phyloP scores from a whole-genome alignment of 1,284 basidiomycete genomes.

The Tilletia walkeri region DNA sequence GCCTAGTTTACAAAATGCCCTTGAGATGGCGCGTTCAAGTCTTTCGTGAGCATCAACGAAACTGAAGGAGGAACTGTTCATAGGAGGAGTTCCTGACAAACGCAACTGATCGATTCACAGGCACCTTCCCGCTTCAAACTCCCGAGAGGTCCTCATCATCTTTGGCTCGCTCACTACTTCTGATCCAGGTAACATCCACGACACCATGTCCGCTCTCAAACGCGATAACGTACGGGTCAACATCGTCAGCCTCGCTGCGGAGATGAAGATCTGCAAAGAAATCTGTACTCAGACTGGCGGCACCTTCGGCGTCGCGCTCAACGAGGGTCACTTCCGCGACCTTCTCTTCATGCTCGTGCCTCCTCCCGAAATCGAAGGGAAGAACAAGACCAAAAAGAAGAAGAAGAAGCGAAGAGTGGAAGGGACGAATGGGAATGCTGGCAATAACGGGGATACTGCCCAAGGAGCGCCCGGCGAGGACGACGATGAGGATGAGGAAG shows the following conservation, averaged over 20 bases:
- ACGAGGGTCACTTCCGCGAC: constrained; percentile 95
- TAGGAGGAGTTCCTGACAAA: not conserved
- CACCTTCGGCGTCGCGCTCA: constrained; percentile 77
- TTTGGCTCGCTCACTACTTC: constrained; percentile 94
- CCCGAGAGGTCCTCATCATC: constrained; percentile 86
- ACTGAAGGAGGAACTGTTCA: not conserved
- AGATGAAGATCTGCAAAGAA: constrained; percentile 94
- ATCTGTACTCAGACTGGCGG: constrained; percentile 58
- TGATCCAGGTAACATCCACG: constrained; percentile 93
- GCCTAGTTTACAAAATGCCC: constrained; percentile 90
- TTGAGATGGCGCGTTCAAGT: constrained; percentile 72
- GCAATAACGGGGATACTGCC: not conserved
- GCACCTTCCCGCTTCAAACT: constrained; percentile 90
- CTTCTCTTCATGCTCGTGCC: constrained; percentile 92
- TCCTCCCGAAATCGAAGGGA: constrained; percentile 60
- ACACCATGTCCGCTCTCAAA: constrained; percentile 78
- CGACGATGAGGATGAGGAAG: constrained; percentile 23
- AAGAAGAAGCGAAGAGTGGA: constrained; percentile 36
- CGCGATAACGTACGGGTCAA: constrained; percentile 78
- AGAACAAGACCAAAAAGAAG: constrained; percentile 14
- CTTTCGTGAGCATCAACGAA: constrained; percentile 61
- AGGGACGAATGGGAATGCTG: constrained; percentile 37
- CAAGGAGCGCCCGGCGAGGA: constrained; percentile 17
- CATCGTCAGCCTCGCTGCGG: constrained; percentile 82
- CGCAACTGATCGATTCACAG: not conserved